Percentiles rank a stretch among this genome's conserved stretches.
Evolutionary conservation across 2,329 filamentous ascomycete genomes (phyloP).

Genomic region (Alternaria sp.): DNA sequence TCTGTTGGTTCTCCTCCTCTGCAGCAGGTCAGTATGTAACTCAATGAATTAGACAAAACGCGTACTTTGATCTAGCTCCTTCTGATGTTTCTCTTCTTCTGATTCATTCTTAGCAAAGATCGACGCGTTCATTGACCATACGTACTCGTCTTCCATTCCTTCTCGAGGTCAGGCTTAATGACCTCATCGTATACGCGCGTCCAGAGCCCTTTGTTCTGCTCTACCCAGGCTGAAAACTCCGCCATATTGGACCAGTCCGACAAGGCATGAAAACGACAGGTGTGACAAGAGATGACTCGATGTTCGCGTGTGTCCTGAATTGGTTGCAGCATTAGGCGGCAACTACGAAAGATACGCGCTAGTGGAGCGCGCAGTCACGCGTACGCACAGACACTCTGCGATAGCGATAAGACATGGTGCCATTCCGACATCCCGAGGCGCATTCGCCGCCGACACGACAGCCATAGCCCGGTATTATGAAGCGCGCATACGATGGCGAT

Average conservation of each 20-base stretch:
- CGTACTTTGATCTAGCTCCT: conserved; percentile 38
- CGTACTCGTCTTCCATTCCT: conserved; percentile 45
- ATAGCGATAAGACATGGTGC: conserved; percentile 23
- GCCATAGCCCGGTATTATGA: conserved; percentile 31
- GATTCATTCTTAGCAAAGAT: conserved; percentile 1
- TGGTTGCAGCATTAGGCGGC: conserved; percentile 8
- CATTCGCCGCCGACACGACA: conserved; percentile 12
- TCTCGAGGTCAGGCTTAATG: conserved; percentile 39
- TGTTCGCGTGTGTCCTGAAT: background rate
- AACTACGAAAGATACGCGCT: conserved; percentile 2
- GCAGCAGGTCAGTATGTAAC: conserved; percentile 2
- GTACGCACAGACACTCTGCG: conserved; percentile 20
- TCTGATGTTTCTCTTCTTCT: conserved; percentile 35
- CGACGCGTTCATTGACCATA: background rate
- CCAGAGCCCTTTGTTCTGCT: conserved; percentile 36
- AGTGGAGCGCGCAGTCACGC: conserved; percentile 32
- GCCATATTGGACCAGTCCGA: conserved; percentile 24
- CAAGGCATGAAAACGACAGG: conserved; percentile 1
- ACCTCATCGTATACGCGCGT: conserved; percentile 44
- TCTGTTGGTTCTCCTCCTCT: conserved; percentile 41
- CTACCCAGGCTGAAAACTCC: conserved; percentile 37
- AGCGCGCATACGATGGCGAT: conserved; percentile 46
- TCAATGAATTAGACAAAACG: background rate
- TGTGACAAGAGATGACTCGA: background rate
- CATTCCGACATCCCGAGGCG: conserved; percentile 8